Evolutionary conservation across 768 basidiomycete genomes (phyloP).

Genomic region (Hysterangium stoloniferum): DNA sequence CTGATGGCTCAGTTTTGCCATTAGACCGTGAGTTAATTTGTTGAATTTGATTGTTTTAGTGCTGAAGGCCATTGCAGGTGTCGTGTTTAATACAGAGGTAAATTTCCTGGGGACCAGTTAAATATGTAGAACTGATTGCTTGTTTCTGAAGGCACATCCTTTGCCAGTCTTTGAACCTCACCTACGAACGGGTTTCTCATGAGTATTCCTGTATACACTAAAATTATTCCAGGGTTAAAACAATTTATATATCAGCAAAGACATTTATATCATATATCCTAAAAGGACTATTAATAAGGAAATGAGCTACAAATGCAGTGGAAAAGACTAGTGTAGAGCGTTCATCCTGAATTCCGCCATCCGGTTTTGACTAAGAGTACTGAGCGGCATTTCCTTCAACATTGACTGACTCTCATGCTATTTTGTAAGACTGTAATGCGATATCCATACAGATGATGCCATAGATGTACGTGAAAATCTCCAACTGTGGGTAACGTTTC

Average conservation of each 20-base stretch:
- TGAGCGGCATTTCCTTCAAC: background rate
- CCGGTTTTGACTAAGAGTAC: background rate
- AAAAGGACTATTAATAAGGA: background rate
- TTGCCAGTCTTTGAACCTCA: conserved; percentile 60
- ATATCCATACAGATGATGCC: background rate
- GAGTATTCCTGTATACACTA: conserved; percentile 11
- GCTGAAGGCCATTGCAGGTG: conserved; percentile 40
- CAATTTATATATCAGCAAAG: background rate
- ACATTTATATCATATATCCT: background rate
- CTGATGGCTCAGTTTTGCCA: conserved; percentile 63
- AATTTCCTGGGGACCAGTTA: background rate
- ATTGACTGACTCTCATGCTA: background rate
- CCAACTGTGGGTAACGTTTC: background rate
- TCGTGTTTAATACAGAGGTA: conserved; percentile 92
- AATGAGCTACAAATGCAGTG: background rate
- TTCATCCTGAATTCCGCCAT: background rate
- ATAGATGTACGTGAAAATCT: background rate
- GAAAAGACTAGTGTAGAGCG: no score
- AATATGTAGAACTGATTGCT: background rate
- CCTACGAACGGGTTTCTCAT: conserved; percentile 41
- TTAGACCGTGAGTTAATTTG: conserved; percentile 52
- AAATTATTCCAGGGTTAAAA: background rate
- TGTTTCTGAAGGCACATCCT: conserved; percentile 47
- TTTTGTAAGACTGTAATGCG: background rate
- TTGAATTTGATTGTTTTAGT: background rate